Evolutionary conservation across 2,329 filamentous ascomycete species (phyloP).

Genomic region (Simplicillium sp.): DNA sequence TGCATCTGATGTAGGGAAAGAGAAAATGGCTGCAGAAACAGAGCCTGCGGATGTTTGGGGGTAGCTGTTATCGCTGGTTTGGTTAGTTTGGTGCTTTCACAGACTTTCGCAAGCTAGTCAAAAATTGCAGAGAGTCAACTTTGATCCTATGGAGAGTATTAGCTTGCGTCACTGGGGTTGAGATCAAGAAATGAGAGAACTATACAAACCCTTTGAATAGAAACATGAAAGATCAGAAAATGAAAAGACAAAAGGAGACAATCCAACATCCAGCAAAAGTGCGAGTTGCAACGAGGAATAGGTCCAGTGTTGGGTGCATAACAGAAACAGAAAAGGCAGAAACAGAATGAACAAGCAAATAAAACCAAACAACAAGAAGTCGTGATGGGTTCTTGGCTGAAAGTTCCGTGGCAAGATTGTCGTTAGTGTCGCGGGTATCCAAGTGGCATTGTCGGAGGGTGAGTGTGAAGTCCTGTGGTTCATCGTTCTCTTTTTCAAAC

Average conservation of each 20-base stretch:
- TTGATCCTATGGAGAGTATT: constrained; percentile 34
- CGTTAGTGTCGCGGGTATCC: no score
- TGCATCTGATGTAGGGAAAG: constrained; percentile 52
- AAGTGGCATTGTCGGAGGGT: no score
- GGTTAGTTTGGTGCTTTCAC: constrained; percentile 50
- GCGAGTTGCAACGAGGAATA: no score
- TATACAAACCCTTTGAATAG: constrained; percentile 12
- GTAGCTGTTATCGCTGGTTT: constrained; percentile 46
- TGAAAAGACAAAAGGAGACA: constrained; percentile 1
- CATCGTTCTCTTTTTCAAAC: no score
- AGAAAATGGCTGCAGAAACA: constrained; percentile 41
- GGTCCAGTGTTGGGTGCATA: no score
- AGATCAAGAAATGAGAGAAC: constrained; percentile 26
- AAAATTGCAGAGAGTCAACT: constrained; percentile 38
- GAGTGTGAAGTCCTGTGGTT: no score
- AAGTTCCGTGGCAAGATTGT: no score
- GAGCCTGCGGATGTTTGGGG: constrained; percentile 40
- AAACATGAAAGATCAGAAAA: background rate
- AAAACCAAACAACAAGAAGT: background rate
- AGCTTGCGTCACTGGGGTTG: constrained; percentile 17
- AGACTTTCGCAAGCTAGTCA: constrained; percentile 20
- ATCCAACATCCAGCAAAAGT: background rate
- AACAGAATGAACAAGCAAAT: background rate
- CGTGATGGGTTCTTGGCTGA: background rate
- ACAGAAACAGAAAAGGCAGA: no score